Evolutionary conservation across 306 rosid genomes (phyloP).

Genomic region (Heteromeles arbutifolia): DNA sequence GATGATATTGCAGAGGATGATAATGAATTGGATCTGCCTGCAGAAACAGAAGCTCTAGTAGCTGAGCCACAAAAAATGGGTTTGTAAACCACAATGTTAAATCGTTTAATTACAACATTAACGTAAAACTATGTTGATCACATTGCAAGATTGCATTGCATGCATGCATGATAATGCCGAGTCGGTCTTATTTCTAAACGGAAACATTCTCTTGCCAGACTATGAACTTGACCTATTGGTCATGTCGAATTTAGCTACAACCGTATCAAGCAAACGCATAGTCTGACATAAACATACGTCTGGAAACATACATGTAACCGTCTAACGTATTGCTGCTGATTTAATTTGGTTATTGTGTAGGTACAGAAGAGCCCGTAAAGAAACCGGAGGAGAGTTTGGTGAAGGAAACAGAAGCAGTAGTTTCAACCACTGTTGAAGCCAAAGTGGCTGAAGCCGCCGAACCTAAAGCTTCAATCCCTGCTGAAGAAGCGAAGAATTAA

Average conservation of each 20-base stretch:
- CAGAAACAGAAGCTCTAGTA: neutral
- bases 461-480: conserved; percentile 9
- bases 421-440: neutral
- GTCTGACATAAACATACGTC: neutral
- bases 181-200: neutral
- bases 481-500: conserved; percentile 18
- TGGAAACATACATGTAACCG: neutral
- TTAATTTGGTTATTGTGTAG: neutral
- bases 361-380: conserved; percentile 19
- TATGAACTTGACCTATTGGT: neutral
- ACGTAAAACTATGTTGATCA: too few species aligned
- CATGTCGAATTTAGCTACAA: neutral
- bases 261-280: neutral
- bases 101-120: neutral
- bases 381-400: conserved; percentile 19
- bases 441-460: neutral
- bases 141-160: too few species aligned
- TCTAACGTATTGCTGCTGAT: neutral
- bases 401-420: conserved; percentile 11
- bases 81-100: neutral
- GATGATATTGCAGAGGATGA: neutral
- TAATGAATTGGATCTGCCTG: neutral
- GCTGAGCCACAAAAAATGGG: neutral
- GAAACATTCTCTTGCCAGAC: neutral
- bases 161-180: neutral